Percentiles rank a stretch among this genome's conserved stretches.
Evolutionary conservation across 768 basidiomycete species (phyloP).

Genomic region (Russula sp.): DNA sequence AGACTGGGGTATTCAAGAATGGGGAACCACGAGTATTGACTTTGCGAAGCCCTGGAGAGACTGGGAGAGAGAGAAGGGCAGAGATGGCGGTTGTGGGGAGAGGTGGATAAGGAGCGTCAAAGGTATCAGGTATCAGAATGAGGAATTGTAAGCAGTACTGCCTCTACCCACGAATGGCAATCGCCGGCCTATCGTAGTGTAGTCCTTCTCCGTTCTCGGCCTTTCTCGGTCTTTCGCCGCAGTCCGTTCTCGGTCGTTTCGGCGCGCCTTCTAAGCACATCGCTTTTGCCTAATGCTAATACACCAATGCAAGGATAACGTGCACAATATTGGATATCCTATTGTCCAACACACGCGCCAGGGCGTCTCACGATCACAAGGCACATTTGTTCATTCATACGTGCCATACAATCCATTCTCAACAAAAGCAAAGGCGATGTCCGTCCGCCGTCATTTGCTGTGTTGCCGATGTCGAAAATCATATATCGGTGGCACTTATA

Average conservation of each 20-base stretch:
- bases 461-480: not conserved
- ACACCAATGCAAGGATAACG: not conserved
- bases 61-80: not conserved
- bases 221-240: not conserved
- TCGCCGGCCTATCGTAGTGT: too few relatives aligned
- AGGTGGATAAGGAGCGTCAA: not conserved
- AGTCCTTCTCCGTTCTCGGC: too few relatives aligned
- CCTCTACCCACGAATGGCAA: not conserved
- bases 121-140: not conserved
- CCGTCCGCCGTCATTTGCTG: not conserved
- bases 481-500: not conserved
- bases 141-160: not conserved
- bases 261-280: too few relatives aligned
- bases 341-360: not conserved
- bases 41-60: not conserved
- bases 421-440: not conserved
- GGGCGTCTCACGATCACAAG: not conserved
- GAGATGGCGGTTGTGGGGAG: slow-evolving; percentile 8
- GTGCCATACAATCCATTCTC: not conserved
- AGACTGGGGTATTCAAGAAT: too few relatives aligned
- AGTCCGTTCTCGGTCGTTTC: not conserved
- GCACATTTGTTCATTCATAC: not conserved
- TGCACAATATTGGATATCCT: not conserved
- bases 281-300: too few relatives aligned
- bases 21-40: not conserved